These are phyloP conservation scores for Ophiostoma montium DNA, from an alignment of 2,329 filamentous ascomycete genomes.

Conservation along the genomic window DNA sequence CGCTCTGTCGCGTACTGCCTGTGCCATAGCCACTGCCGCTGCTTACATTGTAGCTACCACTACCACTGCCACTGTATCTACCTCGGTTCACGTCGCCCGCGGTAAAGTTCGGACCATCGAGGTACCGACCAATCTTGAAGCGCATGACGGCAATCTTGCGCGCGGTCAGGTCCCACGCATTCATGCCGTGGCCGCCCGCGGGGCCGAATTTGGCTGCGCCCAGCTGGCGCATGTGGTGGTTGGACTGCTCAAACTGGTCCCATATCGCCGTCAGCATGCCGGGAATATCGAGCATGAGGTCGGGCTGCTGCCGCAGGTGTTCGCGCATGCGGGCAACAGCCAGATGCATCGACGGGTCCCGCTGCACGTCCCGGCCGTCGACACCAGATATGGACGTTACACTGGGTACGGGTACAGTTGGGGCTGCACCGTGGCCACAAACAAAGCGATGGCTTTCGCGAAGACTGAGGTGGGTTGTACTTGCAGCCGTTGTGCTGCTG, in stretches of 20 bases:
- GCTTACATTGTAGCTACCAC: neutral
- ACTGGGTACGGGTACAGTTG: neutral
- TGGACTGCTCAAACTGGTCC: conserved; percentile 29
- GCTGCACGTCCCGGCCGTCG: conserved; percentile 15
- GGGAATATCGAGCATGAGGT: conserved; percentile 29
- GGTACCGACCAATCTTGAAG: conserved; percentile 32
- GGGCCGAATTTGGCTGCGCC: conserved; percentile 15
- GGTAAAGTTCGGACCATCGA: conserved; percentile 19
- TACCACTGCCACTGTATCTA: neutral
- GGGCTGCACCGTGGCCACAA: conserved; percentile 5
- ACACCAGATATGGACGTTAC: neutral
- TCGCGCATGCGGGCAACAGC: conserved; percentile 27
- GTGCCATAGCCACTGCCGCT: too few species aligned
- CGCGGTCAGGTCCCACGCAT: conserved; percentile 34
- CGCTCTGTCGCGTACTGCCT: neutral
- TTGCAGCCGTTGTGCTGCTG: too few species aligned
- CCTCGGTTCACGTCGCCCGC: neutral
- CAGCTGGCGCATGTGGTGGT: conserved; percentile 21
- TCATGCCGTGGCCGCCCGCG: conserved; percentile 23
- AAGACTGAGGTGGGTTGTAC: too few species aligned
- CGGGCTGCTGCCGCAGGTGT: conserved; percentile 29
- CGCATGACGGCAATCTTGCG: conserved; percentile 32
- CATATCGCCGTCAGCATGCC: conserved; percentile 28
- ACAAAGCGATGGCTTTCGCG: conserved; percentile 3
- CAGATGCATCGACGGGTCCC: conserved; percentile 25